These are phyloP conservation scores for Aspergillus proliferans DNA, from an alignment of 2,329 filamentous ascomycete species.

Conservation along the genomic window DNA sequence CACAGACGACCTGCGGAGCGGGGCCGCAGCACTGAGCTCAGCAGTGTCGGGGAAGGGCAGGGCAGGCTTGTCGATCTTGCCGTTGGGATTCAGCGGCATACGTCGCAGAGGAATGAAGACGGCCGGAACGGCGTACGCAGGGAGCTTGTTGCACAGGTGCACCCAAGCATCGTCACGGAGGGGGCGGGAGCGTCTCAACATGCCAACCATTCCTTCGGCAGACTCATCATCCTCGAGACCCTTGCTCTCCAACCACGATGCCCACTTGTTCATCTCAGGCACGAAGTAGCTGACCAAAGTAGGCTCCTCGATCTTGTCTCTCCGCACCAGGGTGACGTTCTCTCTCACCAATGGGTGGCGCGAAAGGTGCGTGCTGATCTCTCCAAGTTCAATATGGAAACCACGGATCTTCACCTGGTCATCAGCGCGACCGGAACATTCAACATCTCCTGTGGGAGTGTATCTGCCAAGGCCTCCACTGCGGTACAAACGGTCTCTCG, in stretches of 20 bases:
- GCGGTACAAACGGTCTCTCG: constrained; percentile 77
- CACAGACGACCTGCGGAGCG: constrained; percentile 45
- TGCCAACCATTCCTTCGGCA: constrained; percentile 47
- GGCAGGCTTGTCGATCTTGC: constrained; percentile 73
- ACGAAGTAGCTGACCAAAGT: constrained; percentile 87
- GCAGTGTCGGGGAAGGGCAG: constrained; percentile 75
- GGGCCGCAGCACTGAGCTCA: constrained; percentile 54
- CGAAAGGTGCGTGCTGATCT: constrained; percentile 80
- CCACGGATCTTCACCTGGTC: constrained; percentile 93
- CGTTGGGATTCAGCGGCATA: constrained; percentile 76
- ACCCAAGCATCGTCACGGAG: constrained; percentile 58
- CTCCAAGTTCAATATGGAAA: constrained; percentile 89
- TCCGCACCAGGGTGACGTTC: constrained; percentile 75
- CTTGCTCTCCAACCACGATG: constrained; percentile 56
- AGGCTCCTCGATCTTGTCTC: constrained; percentile 78
- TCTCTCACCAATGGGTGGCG: constrained; percentile 71
- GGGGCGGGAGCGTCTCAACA: constrained; percentile 56
- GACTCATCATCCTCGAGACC: constrained; percentile 47
- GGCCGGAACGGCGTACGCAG: constrained; percentile 68
- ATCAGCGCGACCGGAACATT: constrained; percentile 74
- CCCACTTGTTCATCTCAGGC: constrained; percentile 71
- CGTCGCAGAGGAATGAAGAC: constrained; percentile 66
- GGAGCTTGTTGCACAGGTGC: constrained; percentile 64
- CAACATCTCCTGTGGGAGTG: constrained; percentile 63
- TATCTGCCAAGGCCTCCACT: constrained; percentile 82